These are phyloP conservation scores for Aureobasidium namibiae DNA, from an alignment of 2,329 filamentous ascomycete genomes.

Conservation along the genomic window DNA sequence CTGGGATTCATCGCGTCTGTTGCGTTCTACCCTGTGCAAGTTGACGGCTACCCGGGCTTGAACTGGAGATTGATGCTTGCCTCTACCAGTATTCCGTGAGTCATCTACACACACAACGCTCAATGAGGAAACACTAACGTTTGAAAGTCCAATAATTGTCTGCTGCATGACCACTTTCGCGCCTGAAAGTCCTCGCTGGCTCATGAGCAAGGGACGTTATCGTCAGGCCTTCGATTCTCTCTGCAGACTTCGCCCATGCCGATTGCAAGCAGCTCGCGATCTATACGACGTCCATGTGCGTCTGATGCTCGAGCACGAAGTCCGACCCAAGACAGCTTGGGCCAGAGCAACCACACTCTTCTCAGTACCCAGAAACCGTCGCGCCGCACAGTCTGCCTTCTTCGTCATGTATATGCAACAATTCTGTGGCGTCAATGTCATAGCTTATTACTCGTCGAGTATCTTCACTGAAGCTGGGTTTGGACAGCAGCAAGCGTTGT, in stretches of 20 bases:
- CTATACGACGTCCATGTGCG: slow-evolving; percentile 27
- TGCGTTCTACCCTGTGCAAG: slow-evolving; percentile 36
- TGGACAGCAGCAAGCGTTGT: slow-evolving; percentile 19
- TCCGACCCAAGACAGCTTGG: slow-evolving; percentile 13
- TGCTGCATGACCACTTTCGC: slow-evolving; percentile 31
- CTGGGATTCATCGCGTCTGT: slow-evolving; percentile 35
- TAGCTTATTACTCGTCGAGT: slow-evolving; percentile 26
- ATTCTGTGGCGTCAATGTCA: slow-evolving; percentile 21
- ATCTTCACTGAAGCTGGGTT: slow-evolving; percentile 24
- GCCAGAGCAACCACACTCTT: slow-evolving; percentile 25
- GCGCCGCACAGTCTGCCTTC: slow-evolving; percentile 25
- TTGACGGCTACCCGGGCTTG: slow-evolving; percentile 34
- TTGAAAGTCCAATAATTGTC: slow-evolving; percentile 20
- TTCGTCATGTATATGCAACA: slow-evolving; percentile 15
- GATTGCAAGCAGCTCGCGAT: slow-evolving; percentile 33
- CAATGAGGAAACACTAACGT: not conserved
- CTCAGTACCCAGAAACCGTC: slow-evolving; percentile 23
- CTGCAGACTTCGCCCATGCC: slow-evolving; percentile 25
- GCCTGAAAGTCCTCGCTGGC: slow-evolving; percentile 35
- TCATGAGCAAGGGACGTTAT: slow-evolving; percentile 32
- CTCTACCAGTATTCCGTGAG: slow-evolving; percentile 46
- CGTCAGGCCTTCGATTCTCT: slow-evolving; percentile 30
- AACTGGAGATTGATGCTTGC: slow-evolving; percentile 47
- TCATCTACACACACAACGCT: not conserved
- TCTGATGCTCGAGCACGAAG: slow-evolving; percentile 14